phyloP scores from a whole-genome alignment of 78 protist species.

The Pelomyxa schiedti region DNA sequence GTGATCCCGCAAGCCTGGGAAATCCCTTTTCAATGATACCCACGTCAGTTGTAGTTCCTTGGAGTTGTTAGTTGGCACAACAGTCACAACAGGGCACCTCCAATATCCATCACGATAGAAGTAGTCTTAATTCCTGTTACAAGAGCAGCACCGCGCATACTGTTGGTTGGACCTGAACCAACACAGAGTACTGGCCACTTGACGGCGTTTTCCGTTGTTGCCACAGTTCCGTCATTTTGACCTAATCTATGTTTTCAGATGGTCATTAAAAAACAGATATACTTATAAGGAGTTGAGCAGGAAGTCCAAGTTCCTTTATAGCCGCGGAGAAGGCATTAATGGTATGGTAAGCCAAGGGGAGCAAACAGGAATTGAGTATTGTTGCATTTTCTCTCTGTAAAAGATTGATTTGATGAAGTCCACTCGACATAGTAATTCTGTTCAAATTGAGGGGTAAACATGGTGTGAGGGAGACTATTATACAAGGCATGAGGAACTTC shows the following conservation, averaged over 20 bases:
- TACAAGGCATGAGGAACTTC: not conserved
- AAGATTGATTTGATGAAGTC: not conserved
- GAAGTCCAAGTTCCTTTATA: not conserved
- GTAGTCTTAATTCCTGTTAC: not conserved
- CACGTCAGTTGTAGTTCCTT: not conserved
- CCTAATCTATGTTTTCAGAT: not conserved
- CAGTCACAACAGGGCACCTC: not conserved
- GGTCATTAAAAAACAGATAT: not conserved
- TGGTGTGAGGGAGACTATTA: not conserved
- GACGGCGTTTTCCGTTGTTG: not conserved
- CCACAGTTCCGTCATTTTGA: not conserved
- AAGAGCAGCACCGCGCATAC: not conserved
- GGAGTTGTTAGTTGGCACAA: not conserved
- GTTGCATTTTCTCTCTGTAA: not conserved
- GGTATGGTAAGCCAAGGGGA: not conserved
- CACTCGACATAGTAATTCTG: not conserved
- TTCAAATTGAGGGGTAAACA: not conserved
- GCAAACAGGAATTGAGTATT: not conserved
- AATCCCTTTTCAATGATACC: constrained; percentile 1
- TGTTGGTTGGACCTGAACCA: not conserved
- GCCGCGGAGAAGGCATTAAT: not conserved
- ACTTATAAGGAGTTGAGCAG: not conserved
- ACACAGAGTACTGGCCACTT: not conserved
- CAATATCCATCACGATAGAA: not conserved
- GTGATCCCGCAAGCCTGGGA: not conserved